Conservation (phyloP, 148 eudicot species). For the Polygonum maritimum region DNA sequence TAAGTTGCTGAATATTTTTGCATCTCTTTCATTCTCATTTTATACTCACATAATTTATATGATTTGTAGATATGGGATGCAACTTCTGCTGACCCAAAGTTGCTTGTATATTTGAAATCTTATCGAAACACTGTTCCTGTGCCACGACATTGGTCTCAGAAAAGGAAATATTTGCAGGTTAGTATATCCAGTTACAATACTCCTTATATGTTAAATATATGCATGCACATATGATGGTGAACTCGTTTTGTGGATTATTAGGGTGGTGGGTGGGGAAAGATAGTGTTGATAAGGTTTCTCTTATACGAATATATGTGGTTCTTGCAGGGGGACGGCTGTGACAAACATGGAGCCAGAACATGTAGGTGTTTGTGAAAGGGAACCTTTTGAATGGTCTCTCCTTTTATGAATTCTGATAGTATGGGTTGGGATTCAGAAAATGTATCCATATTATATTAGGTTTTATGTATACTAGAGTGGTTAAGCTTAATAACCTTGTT, state of each 20-base stretch:
- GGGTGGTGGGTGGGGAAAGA: constrained; percentile 39
- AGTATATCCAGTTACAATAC: constrained; percentile 14
- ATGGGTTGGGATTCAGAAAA: constrained; percentile 38
- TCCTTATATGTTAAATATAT: constrained; percentile 5
- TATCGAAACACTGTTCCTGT: constrained; percentile 93
- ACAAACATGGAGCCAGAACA: constrained; percentile 69
- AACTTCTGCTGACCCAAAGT: constrained; percentile 76
- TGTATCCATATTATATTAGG: background rate
- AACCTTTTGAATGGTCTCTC: constrained; percentile 41
- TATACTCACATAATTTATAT: background rate
- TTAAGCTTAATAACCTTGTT: background rate
- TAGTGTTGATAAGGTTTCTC: constrained; percentile 68
- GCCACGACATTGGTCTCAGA: constrained; percentile 96
- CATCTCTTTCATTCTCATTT: background rate
- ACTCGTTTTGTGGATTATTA: constrained; percentile 19
- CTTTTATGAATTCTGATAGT: constrained; percentile 23
- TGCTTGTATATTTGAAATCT: constrained; percentile 77
- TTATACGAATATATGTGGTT: constrained; percentile 93
- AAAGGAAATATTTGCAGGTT: constrained; percentile 92
- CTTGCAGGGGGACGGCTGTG: constrained; percentile 98
- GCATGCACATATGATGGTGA: constrained; percentile 21
- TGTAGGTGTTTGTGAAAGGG: constrained; percentile 77
- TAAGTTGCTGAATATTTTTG: background rate
- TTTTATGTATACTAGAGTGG: background rate
- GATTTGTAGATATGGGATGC: constrained; percentile 90